Conservation (phyloP, 192 early-diverging fungal species). For the Piromyces sp. region DNA sequence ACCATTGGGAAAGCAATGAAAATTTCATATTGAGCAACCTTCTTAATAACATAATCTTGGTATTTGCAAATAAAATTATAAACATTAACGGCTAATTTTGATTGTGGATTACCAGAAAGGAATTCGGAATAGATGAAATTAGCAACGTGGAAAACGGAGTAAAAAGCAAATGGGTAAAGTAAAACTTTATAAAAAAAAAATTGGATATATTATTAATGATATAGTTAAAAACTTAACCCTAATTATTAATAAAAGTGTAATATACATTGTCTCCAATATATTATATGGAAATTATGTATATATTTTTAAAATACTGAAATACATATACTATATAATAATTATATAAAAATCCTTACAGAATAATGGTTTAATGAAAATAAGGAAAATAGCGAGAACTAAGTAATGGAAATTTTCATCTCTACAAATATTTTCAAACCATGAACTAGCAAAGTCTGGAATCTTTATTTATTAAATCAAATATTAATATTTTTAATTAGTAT, state of each 20-base stretch:
- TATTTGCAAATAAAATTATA: background rate
- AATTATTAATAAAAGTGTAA: background rate
- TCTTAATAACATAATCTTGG: background rate
- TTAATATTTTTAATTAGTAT: too few relatives aligned
- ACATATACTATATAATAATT: too few relatives aligned
- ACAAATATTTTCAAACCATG: background rate
- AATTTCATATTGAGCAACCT: background rate
- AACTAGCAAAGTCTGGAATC: background rate
- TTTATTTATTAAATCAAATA: background rate
- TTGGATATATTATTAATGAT: too few relatives aligned
- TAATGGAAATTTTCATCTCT: background rate
- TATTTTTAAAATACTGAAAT: too few relatives aligned
- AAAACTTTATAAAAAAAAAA: background rate
- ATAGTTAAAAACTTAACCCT: background rate
- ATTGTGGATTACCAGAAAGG: background rate
- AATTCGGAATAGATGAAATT: background rate
- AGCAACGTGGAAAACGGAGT: background rate
- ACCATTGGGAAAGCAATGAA: background rate
- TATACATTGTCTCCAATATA: background rate
- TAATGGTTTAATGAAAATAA: background rate
- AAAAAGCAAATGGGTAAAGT: background rate
- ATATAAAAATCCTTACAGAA: background rate
- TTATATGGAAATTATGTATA: background rate
- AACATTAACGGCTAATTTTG: background rate
- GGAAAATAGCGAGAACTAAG: background rate